Conservation (phyloP, 805 yeast species). For the Osmozyma mogii region DNA sequence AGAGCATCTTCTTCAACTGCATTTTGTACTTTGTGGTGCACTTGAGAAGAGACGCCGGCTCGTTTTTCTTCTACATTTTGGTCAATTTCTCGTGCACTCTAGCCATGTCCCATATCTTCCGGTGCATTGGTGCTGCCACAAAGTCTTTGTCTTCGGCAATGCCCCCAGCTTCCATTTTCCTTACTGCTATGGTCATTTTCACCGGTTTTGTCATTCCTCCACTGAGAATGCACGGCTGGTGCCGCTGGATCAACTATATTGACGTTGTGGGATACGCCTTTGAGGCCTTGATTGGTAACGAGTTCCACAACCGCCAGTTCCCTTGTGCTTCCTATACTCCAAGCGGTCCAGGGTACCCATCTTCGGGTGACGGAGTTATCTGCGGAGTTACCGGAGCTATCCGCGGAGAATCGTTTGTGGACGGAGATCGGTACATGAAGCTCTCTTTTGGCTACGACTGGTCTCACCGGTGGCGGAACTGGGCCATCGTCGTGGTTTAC, state of each 20-base stretch:
- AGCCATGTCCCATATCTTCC: slow-evolving; percentile 32
- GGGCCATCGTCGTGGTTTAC: neutral
- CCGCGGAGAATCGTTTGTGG: neutral
- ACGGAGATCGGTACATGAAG: neutral
- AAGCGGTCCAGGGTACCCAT: neutral
- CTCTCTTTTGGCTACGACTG: neutral
- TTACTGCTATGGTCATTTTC: slow-evolving; percentile 48
- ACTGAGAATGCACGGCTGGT: slow-evolving; percentile 27
- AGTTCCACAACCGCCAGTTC: neutral
- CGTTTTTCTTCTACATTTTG: slow-evolving; percentile 32
- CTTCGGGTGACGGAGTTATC: neutral
- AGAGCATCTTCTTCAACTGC: slow-evolving; percentile 26
- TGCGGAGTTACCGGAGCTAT: neutral
- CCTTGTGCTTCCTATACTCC: neutral
- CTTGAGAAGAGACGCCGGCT: slow-evolving; percentile 29
- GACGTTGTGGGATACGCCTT: slow-evolving; percentile 36
- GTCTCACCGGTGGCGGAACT: neutral
- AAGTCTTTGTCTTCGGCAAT: slow-evolving; percentile 34
- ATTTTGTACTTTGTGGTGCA: slow-evolving; percentile 23
- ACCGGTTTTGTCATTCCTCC: slow-evolving; percentile 40
- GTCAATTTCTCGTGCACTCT: slow-evolving; percentile 16
- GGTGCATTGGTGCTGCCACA: slow-evolving; percentile 23
- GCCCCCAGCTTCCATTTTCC: slow-evolving; percentile 37
- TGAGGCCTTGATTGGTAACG: slow-evolving; percentile 1
- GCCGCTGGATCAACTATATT: slow-evolving; percentile 33